These are phyloP conservation scores for Boletus patriciae DNA, from an alignment of 768 basidiomycete species.

Conservation along the genomic window DNA sequence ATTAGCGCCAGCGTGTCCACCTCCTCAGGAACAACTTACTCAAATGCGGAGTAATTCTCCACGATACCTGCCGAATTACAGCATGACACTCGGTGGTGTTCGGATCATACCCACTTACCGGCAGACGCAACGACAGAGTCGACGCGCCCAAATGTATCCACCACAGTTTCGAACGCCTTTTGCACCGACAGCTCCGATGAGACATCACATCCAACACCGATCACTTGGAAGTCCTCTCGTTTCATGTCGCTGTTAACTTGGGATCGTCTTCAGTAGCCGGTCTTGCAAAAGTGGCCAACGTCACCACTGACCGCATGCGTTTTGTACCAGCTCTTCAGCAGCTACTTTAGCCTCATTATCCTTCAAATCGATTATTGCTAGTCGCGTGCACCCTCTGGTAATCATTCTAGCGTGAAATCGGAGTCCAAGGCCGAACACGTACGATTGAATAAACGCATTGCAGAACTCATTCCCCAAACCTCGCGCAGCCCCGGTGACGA, in stretches of 20 bases:
- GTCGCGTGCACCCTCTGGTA: conserved; percentile 70
- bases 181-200: conserved; percentile 79
- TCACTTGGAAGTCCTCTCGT: conserved; percentile 57
- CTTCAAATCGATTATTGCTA: conserved; percentile 84
- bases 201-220: conserved; percentile 87
- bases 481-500: conserved; percentile 91
- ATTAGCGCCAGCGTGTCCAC: conserved; percentile 11
- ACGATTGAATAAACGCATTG: conserved; percentile 87
- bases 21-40: conserved; percentile 50
- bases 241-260: conserved; percentile 56
- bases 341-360: conserved; percentile 64
- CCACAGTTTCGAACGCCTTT: conserved; percentile 62
- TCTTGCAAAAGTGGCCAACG: conserved; percentile 20
- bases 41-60: conserved; percentile 85
- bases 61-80: conserved; percentile 58
- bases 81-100: background rate
- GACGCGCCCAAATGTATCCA: conserved; percentile 65
- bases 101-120: conserved; percentile 46
- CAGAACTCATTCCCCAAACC: conserved; percentile 92
- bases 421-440: background rate
- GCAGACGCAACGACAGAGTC: conserved; percentile 89
- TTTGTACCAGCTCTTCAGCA: conserved; percentile 62
- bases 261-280: conserved; percentile 32
- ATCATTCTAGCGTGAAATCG: conserved; percentile 4
- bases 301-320: conserved; percentile 47